These are phyloP conservation scores for Podospora sp. DNA, from an alignment of 495 filamentous ascomycete genomes.

Conservation along the genomic window DNA sequence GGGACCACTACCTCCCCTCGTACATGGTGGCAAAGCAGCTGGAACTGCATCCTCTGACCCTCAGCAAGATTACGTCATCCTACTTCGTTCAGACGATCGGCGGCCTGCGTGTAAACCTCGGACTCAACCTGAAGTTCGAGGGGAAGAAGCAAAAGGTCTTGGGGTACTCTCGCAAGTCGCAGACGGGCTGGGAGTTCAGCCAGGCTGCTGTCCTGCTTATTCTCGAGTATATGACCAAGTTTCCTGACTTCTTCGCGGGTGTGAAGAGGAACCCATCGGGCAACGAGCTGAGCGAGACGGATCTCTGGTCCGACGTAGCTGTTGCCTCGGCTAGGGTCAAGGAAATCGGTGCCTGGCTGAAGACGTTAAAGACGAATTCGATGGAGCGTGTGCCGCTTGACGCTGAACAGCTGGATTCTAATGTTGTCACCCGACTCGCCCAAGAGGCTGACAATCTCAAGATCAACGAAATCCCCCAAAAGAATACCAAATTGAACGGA, in stretches of 20 bases:
- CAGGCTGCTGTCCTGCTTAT: constrained; percentile 79
- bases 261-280: constrained; percentile 67
- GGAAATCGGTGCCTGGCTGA: constrained; percentile 91
- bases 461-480: constrained; percentile 47
- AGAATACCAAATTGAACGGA: constrained; percentile 62
- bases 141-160: constrained; percentile 92
- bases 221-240: constrained; percentile 84
- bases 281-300: constrained; percentile 62
- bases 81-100: constrained; percentile 82
- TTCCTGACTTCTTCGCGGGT: constrained; percentile 91
- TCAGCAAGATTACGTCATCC: constrained; percentile 94
- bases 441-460: constrained; percentile 65
- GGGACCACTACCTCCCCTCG: constrained; percentile 78
- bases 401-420: constrained; percentile 92
- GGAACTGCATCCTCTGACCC: constrained; percentile 76
- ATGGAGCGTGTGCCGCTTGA: constrained; percentile 94
- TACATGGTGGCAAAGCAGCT: constrained; percentile 82
- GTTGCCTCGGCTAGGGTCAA: constrained; percentile 68
- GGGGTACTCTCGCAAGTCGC: constrained; percentile 85
- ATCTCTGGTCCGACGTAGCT: constrained; percentile 78
- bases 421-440: constrained; percentile 81
- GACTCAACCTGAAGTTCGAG: constrained; percentile 96
- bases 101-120: constrained; percentile 77
- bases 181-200: constrained; percentile 93
- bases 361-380: constrained; percentile 81